Evolutionary conservation across 2,329 filamentous ascomycete species (phyloP), one percentile per base, ranked within the genome.

Genomic region (Aspergillus transmontanensis): DNA sequence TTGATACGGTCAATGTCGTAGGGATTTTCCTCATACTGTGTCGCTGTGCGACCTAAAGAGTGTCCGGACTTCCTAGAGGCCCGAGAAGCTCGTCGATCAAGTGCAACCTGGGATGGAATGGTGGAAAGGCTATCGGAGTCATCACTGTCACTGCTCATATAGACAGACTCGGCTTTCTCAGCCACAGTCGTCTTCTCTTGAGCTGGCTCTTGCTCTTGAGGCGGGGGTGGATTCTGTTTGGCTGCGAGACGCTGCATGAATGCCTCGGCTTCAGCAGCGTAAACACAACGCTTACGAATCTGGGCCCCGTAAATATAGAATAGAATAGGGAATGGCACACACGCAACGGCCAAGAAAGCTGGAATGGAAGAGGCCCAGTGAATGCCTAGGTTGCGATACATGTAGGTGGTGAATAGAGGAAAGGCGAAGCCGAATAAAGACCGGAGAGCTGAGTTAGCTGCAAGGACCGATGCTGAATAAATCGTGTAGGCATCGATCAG

Each of bases 281-380:
- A 80, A 58, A 76, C 77, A 63, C 77, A 79, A 51, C 72, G 73
- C 63, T 75, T 71, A 12, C 78, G 72, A 39, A 80, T 76, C 21
- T 59, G 57, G 9, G 73, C 66, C 11, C 78, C 78, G 61, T 79
- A 79, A 58, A 73, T 74, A 65, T 79, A 79, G 62, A 80, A 78
- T 14, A 80, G 65, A 59, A 80, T 77, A 1, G 78, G 78, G 34
- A 80, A 78, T 0, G 79, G 79, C 11, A 79, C 70, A 34, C 78
- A 80, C 0, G 73, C 73, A 9, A 81, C 65, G 0, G 80, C 78
- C 32, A 83, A 64, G 63, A 83, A 82, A 0, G 75, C 81, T 0
- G 79, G 79, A 23, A 83, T 73, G 21, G 75, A 78, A 9, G 76
- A 78, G 1, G 80, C 81, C 81, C 80, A 83, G 60, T 81, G 78